Evolutionary conservation across 179 eudicot species (phyloP).

Genomic region (Beta corolliflora): DNA sequence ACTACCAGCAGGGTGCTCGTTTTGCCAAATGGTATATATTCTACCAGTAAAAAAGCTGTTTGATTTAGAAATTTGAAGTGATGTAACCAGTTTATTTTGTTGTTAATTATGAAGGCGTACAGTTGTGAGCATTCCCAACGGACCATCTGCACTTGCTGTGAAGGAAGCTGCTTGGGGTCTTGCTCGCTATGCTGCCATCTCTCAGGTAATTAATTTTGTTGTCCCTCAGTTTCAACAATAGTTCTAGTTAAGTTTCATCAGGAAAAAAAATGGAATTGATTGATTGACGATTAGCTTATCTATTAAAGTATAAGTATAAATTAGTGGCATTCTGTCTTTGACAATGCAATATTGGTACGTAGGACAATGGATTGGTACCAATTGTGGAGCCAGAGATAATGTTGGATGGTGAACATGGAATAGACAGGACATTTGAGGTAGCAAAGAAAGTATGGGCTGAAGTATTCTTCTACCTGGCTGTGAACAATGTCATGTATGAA

Average conservation of each 20-base stretch:
- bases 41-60: not conserved
- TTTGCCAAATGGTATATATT: constrained; percentile 41
- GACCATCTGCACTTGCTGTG: constrained; percentile 92
- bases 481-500: constrained; percentile 61
- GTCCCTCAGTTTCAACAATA: not conserved
- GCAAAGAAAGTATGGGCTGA: constrained; percentile 63
- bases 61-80: not conserved
- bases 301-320: too few relatives aligned
- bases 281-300: too few relatives aligned
- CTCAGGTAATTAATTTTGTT: constrained; percentile 50
- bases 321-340: too few relatives aligned
- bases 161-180: constrained; percentile 98
- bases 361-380: constrained; percentile 68
- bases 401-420: constrained; percentile 64
- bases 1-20: constrained; percentile 59
- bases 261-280: not conserved
- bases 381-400: constrained; percentile 64
- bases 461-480: constrained; percentile 58
- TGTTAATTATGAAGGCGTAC: constrained; percentile 45
- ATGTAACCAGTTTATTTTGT: not conserved
- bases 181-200: constrained; percentile 91
- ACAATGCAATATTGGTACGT: not conserved
- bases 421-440: constrained; percentile 60
- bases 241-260: not conserved
- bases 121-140: constrained; percentile 86